Evolutionary conservation across 768 basidiomycete species (phyloP).

Genomic region (Mycena galericulata): DNA sequence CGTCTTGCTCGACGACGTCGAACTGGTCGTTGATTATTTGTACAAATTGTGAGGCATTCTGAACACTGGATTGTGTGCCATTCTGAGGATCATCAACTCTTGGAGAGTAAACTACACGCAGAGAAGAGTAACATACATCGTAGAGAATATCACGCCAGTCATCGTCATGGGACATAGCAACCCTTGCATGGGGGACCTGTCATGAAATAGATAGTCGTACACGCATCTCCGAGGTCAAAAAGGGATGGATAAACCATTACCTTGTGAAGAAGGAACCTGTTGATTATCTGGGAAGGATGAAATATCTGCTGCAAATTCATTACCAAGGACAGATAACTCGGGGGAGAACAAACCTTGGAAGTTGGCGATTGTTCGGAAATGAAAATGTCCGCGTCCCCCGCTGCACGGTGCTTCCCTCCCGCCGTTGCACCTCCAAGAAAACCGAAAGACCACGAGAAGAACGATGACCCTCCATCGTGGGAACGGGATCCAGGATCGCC

Average conservation of each 20-base stretch:
- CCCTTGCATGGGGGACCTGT: not conserved
- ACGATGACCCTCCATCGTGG: not conserved
- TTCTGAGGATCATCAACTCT: not conserved
- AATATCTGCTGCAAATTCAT: not conserved
- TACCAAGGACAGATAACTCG: not conserved
- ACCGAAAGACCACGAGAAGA: not conserved
- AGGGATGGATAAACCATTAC: not conserved
- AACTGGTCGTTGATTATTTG: not conserved
- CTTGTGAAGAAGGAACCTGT: conserved; percentile 7
- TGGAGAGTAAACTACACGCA: not conserved
- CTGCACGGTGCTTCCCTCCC: not conserved
- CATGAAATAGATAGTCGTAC: not conserved
- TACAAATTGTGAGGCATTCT: not conserved
- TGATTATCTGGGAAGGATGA: conserved; percentile 6
- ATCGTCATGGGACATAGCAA: conserved; percentile 14
- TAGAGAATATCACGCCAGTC: conserved; percentile 12
- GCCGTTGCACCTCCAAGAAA: not conserved
- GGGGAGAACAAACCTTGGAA: not conserved
- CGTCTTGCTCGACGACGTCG: conserved; percentile 56
- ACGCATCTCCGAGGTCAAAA: not conserved
- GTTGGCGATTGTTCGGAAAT: not conserved
- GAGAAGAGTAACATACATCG: not conserved
- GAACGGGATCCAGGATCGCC: not conserved
- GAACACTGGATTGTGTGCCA: not conserved
- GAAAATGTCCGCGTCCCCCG: not conserved